Base-by-base conservation (phyloP, 2,329 filamentous ascomycete genomes). In the Sporothrix phasma region DNA sequence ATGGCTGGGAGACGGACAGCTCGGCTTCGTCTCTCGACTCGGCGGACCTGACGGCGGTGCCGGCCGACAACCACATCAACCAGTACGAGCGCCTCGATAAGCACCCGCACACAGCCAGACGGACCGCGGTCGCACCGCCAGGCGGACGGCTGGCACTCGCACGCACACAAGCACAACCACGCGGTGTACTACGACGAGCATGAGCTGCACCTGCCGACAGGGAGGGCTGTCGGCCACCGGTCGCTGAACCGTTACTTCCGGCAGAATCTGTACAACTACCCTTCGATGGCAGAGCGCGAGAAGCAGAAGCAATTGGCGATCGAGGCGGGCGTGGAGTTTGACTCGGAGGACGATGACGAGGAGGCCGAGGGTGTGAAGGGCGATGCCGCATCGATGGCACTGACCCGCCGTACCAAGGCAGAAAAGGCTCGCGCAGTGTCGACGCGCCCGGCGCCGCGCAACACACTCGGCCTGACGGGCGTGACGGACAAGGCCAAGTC, bases 1-100 rank as follows among this genome's bases (percentile, higher is more conserved):
- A 93, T 49, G 92, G 90, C 51, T 97, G 94, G 93, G 94, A 99
- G 76, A 97, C 92, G 0, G 94, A 97, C 73, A 92, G 88, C 68
- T 92, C 89, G 10, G 88, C 84, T n/a, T 96, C 92, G 1, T 95
- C 91, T 11, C 81, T 95, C 41, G 90, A 92, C 68, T 94, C 91
- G 0, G 89, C 89, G 63, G 91, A 96, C 69, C 84, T 95, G 47
- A 88, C 86, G 5, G 85, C 88, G 8, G 85, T 95, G 7, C 89
- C 89, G 2, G 87, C 90, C 37, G 89, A 93, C 68, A 81, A 85
- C 53, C 84, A 85, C 68, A 80, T 84, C 58, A 84, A 88, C 70
- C 86, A 89, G 68, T 90, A 88, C 73, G 86, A 89, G 71, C 84
- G 87, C 47, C 81, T 92, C 5, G 81, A 83, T 70, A 84, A 87